These are phyloP conservation scores for Byssothecium circinans DNA, from an alignment of 2,329 filamentous ascomycete genomes.

Conservation along the genomic window DNA sequence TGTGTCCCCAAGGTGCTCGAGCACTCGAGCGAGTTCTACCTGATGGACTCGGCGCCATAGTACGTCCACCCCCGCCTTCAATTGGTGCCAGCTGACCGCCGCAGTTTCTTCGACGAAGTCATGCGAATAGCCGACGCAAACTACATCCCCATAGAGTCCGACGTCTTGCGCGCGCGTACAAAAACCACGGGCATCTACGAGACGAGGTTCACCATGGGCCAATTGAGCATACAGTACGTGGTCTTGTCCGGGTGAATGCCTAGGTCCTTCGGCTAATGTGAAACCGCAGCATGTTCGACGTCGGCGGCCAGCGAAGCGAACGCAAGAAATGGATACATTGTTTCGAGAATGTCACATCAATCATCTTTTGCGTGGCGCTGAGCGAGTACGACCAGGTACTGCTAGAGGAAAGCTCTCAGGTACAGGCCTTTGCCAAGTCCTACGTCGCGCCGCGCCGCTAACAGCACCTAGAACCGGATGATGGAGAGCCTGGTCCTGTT, in stretches of 20 bases:
- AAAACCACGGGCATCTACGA: slow-evolving; percentile 99
- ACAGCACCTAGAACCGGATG: slow-evolving; percentile 81
- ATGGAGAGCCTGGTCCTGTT: slow-evolving; percentile 97
- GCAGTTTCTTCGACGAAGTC: slow-evolving; percentile 94
- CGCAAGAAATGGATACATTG: slow-evolving; percentile 99
- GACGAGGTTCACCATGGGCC: slow-evolving; percentile 97
- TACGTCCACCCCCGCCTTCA: slow-evolving; percentile 52
- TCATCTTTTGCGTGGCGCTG: slow-evolving; percentile 97
- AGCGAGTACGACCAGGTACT: slow-evolving; percentile 98
- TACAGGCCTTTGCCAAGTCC: slow-evolving; percentile 48
- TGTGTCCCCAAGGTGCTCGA: slow-evolving; percentile 82
- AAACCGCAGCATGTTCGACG: slow-evolving; percentile 88
- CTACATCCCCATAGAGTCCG: slow-evolving; percentile 91
- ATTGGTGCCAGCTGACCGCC: slow-evolving; percentile 16
- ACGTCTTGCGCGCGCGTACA: slow-evolving; percentile 91
- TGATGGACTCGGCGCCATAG: slow-evolving; percentile 99
- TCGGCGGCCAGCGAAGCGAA: slow-evolving; percentile 94
- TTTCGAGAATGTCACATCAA: slow-evolving; percentile 98
- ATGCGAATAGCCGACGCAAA: slow-evolving; percentile 78
- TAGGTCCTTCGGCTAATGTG: slow-evolving; percentile 30
- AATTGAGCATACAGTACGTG: slow-evolving; percentile 94
- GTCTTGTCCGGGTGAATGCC: slow-evolving; percentile 7
- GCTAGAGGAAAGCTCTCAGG: slow-evolving; percentile 95
- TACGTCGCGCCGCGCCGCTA: slow-evolving; percentile 15
- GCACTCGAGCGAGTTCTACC: slow-evolving; percentile 95